These are phyloP conservation scores for Pinus albicaulis DNA, from an alignment of 75 land plant species.

Conservation along the genomic window DNA sequence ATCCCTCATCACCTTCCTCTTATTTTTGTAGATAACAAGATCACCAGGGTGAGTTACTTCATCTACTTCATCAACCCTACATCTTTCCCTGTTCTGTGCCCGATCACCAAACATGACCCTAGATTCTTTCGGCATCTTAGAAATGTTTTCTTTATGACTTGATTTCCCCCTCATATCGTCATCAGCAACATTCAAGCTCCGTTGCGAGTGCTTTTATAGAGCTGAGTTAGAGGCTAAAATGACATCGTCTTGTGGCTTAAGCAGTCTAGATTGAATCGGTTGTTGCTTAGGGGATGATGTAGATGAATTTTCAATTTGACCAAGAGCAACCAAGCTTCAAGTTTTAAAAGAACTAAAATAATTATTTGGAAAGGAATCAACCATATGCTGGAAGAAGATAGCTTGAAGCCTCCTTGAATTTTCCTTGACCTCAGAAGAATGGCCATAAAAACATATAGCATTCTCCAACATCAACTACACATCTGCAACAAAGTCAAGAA, in stretches of 20 bases:
- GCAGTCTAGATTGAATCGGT: not conserved
- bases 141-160: constrained; percentile 7
- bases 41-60: constrained; percentile 83
- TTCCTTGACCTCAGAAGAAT: constrained; percentile 70
- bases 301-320: constrained; percentile 23
- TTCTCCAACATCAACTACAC: constrained; percentile 82
- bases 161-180: constrained; percentile 21
- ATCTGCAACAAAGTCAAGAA: constrained; percentile 82
- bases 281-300: constrained; percentile 31
- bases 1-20: too few species aligned
- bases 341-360: constrained; percentile 75
- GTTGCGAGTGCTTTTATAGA: constrained; percentile 18
- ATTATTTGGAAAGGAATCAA: constrained; percentile 75
- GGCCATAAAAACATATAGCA: constrained; percentile 49
- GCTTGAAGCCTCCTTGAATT: constrained; percentile 83
- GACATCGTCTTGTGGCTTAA: constrained; percentile 27
- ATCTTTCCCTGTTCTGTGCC: constrained; percentile 22
- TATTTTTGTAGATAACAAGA: constrained; percentile 92
- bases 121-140: constrained; percentile 36
- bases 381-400: constrained; percentile 80
- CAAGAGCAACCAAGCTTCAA: constrained; percentile 30
- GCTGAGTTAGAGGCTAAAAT: constrained; percentile 24
- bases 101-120: constrained; percentile 22
- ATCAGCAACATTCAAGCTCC: constrained; percentile 4
- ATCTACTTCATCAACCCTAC: constrained; percentile 18